Evolutionary conservation across 441 rosid species (phyloP).

Genomic region (Brassica hybrid): DNA sequence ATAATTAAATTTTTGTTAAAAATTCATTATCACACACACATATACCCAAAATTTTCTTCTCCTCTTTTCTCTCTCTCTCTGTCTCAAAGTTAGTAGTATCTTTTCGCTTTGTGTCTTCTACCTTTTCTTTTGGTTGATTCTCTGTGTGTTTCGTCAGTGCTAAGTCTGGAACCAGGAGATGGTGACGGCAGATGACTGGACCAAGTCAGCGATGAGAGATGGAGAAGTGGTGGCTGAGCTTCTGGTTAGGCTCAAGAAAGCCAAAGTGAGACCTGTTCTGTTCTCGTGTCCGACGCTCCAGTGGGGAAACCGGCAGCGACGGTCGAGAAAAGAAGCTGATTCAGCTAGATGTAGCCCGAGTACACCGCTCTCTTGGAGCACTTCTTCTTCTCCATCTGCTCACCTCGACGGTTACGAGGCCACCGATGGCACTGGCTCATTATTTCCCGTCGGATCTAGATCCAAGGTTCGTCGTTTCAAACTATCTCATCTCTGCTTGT

Average conservation of each 20-base stretch:
- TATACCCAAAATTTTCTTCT: neutral
- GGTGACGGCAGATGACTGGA: slow-evolving; percentile 67
- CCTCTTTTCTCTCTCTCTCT: neutral
- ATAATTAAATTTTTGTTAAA: neutral
- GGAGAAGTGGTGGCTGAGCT: slow-evolving; percentile 80
- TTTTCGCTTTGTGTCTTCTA: slow-evolving; percentile 8
- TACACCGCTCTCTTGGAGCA: slow-evolving; percentile 96
- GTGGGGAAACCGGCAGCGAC: slow-evolving; percentile 81
- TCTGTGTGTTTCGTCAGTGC: slow-evolving; percentile 7
- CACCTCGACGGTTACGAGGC: slow-evolving; percentile 71
- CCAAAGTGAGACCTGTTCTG: slow-evolving; percentile 38
- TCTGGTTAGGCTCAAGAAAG: slow-evolving; percentile 66
- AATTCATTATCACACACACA: slow-evolving; percentile 17
- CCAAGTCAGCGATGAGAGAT: slow-evolving; percentile 75
- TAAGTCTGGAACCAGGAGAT: slow-evolving; percentile 15
- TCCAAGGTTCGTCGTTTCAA: slow-evolving; percentile 67
- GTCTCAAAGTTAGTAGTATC: slow-evolving; percentile 12
- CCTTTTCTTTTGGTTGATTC: slow-evolving; percentile 4
- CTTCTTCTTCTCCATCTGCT: slow-evolving; percentile 61
- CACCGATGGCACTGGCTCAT: slow-evolving; percentile 39
- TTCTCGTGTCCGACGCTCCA: slow-evolving; percentile 41
- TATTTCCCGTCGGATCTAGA: slow-evolving; percentile 54
- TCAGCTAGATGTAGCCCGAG: slow-evolving; percentile 75
- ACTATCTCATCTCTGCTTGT: neutral
- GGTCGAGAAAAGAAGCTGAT: slow-evolving; percentile 66